Evolutionary conservation across 2,329 filamentous ascomycete species (phyloP).

Genomic region (Diaporthe sp.): DNA sequence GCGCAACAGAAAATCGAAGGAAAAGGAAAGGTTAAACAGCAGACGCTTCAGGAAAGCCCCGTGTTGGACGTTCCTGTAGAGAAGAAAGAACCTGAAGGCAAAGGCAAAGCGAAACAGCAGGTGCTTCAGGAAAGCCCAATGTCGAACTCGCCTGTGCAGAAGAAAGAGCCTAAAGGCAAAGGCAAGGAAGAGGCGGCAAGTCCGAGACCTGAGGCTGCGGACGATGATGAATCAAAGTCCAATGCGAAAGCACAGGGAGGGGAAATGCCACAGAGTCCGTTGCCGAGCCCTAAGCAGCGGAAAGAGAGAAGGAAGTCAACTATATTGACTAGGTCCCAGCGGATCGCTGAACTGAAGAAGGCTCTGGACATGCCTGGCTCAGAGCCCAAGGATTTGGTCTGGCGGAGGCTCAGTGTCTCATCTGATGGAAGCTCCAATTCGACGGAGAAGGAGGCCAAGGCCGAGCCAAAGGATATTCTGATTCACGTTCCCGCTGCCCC

Average conservation of each 20-base stretch:
- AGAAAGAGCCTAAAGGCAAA: constrained; percentile 30
- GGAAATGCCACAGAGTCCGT: constrained; percentile 1
- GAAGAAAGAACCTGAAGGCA: neutral
- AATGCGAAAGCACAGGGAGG: neutral
- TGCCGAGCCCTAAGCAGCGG: constrained; percentile 36
- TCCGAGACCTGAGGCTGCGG: neutral
- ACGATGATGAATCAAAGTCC: neutral
- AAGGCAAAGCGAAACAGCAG: constrained; percentile 1
- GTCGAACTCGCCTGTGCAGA: neutral
- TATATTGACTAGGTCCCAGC: constrained; percentile 23
- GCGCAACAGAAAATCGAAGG: neutral
- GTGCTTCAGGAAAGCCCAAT: neutral
- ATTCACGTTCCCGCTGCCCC: neutral
- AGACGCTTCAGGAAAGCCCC: neutral
- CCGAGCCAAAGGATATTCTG: constrained; percentile 37
- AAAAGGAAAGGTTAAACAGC: neutral
- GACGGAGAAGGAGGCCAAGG: constrained; percentile 30
- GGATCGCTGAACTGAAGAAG: constrained; percentile 25
- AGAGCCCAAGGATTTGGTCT: constrained; percentile 32
- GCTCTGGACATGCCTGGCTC: constrained; percentile 29
- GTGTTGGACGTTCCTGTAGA: neutral
- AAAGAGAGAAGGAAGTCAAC: constrained; percentile 32
- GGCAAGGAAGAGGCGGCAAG: neutral
- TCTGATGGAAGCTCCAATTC: constrained; percentile 18
- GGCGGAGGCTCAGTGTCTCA: constrained; percentile 31